Evolutionary conservation across 2,329 filamentous ascomycete genomes (phyloP), one percentile per base, ranked within the genome.

Genomic region (Beauveria medogensis): DNA sequence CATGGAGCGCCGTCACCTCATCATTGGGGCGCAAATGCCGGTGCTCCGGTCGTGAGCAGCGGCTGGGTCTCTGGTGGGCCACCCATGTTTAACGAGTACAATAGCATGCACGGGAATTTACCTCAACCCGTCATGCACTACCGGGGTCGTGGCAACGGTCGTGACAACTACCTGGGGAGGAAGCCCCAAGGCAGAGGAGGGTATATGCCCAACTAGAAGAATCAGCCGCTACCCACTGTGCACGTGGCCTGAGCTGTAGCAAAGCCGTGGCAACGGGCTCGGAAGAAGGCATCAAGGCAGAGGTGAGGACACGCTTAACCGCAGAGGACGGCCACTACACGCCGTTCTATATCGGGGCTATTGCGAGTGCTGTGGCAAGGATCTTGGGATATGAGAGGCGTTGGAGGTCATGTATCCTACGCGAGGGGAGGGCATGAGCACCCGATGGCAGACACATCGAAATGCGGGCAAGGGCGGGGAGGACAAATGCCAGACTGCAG

Each of bases 81-180:
- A 8, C 53, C 52, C 2, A 51, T 61, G 46, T 61, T 51, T 14
- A 46, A 46, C 22, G 59, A 61, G 3, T 56, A 61, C 37, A 51
- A 40, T 28, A 46, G 30, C 18, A 46, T 54, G 46, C 44, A 41
- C n/a, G 30, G 44, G 5, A 24, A 20, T 8, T 28, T 47, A 10
- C 44, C 34, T 14, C 30, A 34, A 22, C 37, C 46, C 8, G 46
- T 10, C 46, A 51, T 58, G 50, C 50, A 30, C 6, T 54, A 54
- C 28, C 48, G 50, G 6, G 57, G 57, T 3, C 57, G 57, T n/a
- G 57, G 48, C 50, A 53, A 54, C 28, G 40, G 28, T 10, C 57
- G 50, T 5, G 57, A 41, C 20, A 40, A 26, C 48, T 60, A 54
- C 40, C 40, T 20, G 16, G 26, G 57, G 5, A 8, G 41, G 10